A percentile compares a stretch with the other conserved stretches of the same genome.
Evolutionary conservation across 108 stramenopile genomes (phyloP).

Genomic region (Phaeodactylum tricornutum): DNA sequence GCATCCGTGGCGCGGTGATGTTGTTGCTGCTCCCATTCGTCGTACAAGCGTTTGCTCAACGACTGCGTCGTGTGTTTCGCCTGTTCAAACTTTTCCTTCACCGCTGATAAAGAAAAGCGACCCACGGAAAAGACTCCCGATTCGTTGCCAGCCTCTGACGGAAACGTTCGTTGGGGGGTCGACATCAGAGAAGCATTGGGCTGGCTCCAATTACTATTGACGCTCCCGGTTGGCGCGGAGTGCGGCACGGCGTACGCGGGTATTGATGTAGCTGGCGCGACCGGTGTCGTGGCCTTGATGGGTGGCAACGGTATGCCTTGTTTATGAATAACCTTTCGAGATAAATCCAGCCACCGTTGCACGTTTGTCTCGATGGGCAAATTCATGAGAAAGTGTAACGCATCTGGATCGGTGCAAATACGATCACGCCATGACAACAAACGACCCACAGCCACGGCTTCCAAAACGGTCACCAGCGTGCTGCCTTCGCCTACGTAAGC

Average conservation of each 20-base stretch:
- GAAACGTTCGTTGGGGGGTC: neutral
- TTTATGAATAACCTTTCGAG: no score
- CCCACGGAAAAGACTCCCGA: neutral
- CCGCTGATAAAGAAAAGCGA: neutral
- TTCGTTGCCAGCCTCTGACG: neutral
- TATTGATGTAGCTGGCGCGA: neutral
- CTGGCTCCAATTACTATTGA: neutral
- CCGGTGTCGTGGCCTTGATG: no score
- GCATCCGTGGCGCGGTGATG: no score
- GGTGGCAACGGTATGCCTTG: no score
- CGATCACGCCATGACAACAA: conserved; percentile 29
- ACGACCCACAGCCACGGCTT: conserved; percentile 34
- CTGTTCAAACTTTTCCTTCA: neutral
- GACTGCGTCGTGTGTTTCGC: conserved; percentile 1
- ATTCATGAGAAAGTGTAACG: conserved; percentile 14
- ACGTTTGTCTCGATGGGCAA: no score
- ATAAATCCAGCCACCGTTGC: no score
- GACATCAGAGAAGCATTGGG: neutral
- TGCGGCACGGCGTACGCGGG: neutral
- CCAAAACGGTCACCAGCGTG: conserved; percentile 25
- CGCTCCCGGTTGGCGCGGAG: neutral
- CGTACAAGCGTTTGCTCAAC: neutral
- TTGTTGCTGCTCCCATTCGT: conserved; percentile 1
- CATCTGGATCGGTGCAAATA: conserved; percentile 7
- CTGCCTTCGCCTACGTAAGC: conserved; percentile 15